These are phyloP conservation scores for Stachybotrys chartarum DNA, from an alignment of 2,329 filamentous ascomycete genomes.

Conservation along the genomic window DNA sequence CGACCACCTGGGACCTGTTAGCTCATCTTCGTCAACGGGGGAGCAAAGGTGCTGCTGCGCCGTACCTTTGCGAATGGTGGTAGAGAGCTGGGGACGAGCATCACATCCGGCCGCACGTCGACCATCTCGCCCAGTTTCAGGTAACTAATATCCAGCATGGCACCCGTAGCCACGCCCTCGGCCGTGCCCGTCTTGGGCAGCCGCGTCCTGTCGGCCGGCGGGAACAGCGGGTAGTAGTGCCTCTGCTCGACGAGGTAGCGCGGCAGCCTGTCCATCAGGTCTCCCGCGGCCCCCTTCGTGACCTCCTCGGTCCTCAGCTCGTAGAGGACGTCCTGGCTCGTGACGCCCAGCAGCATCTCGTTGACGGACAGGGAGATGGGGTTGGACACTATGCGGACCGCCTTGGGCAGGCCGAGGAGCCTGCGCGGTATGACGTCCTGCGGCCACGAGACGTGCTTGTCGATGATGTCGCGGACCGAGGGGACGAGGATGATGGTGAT, in stretches of 20 bases:
- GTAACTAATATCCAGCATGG: slow-evolving; percentile 76
- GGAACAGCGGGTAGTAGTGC: slow-evolving; percentile 86
- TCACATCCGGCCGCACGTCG: slow-evolving; percentile 74
- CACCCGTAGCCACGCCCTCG: slow-evolving; percentile 58
- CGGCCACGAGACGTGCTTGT: slow-evolving; percentile 82
- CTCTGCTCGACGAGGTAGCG: slow-evolving; percentile 80
- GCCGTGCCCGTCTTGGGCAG: slow-evolving; percentile 58
- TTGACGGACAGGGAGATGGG: slow-evolving; percentile 87
- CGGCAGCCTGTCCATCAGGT: slow-evolving; percentile 64
- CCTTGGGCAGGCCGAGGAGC: slow-evolving; percentile 72
- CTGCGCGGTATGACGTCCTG: slow-evolving; percentile 55
- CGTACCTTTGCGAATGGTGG: slow-evolving; percentile 82
- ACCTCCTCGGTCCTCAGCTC: slow-evolving; percentile 73
- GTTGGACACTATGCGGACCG: slow-evolving; percentile 74
- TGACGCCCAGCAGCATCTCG: slow-evolving; percentile 75
- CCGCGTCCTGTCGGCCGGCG: slow-evolving; percentile 62
- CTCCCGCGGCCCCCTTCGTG: slow-evolving; percentile 21
- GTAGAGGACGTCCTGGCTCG: slow-evolving; percentile 75
- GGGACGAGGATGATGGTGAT: slow-evolving; percentile 80
- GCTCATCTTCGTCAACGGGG: not conserved
- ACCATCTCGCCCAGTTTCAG: slow-evolving; percentile 88
- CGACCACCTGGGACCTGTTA: slow-evolving; percentile 60
- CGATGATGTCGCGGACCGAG: slow-evolving; percentile 73
- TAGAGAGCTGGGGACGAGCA: slow-evolving; percentile 75
- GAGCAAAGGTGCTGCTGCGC: not conserved